These are phyloP conservation scores for Dendrobium catenatum DNA, from an alignment of 106 monocot species.

Conservation along the genomic window DNA sequence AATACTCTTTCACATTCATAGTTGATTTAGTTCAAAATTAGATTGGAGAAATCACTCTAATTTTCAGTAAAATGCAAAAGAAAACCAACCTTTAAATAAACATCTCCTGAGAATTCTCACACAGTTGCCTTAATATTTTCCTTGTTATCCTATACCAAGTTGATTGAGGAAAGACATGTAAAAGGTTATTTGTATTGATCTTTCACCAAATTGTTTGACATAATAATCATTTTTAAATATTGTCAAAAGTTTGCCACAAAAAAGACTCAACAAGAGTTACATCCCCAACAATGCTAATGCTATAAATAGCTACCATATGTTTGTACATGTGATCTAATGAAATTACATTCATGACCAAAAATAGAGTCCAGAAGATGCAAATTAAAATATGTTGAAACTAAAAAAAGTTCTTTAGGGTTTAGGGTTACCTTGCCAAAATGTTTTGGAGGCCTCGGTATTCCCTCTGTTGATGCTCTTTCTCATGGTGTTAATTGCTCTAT, in stretches of 20 bases:
- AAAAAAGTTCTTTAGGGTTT: too few species aligned
- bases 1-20: too few species aligned
- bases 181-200: neutral
- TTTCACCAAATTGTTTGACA: neutral
- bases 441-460: too few species aligned
- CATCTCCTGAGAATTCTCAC: neutral
- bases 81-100: neutral
- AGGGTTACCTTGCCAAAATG: too few species aligned
- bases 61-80: neutral
- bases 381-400: too few species aligned
- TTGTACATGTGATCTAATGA: neutral
- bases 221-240: neutral
- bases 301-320: neutral
- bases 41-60: neutral
- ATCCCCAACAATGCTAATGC: neutral
- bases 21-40: too few species aligned
- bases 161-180: neutral
- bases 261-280: neutral
- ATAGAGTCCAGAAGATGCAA: neutral
- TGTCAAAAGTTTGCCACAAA: neutral
- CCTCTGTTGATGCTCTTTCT: too few species aligned
- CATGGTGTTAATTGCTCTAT: too few species aligned
- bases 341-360: neutral
- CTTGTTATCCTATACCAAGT: neutral
- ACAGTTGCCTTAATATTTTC: neutral